Percentiles rank a stretch among this genome's conserved stretches.
phyloP scores from a whole-genome alignment of 495 filamentous ascomycete genomes.

The Penicillium subrubescens region DNA sequence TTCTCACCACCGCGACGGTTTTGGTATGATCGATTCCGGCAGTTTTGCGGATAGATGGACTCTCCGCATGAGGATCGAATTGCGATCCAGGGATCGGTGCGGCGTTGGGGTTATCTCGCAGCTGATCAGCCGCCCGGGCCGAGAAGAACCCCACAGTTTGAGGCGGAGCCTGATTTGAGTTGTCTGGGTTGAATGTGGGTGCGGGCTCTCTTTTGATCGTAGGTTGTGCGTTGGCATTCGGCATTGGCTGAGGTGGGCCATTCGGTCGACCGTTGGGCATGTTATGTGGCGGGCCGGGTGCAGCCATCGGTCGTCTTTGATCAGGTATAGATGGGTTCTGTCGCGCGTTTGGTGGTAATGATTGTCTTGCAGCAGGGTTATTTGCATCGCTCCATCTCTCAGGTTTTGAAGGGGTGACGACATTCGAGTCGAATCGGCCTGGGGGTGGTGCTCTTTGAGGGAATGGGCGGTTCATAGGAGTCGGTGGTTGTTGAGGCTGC shows the following conservation, averaged over 20 bases:
- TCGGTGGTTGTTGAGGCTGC: constrained; percentile 31
- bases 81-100: constrained; percentile 51
- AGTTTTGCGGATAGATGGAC: constrained; percentile 85
- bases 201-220: constrained; percentile 33
- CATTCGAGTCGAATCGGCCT: constrained; percentile 26
- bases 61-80: constrained; percentile 84
- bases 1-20: constrained; percentile 62
- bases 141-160: constrained; percentile 72
- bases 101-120: constrained; percentile 48
- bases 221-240: constrained; percentile 21
- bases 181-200: constrained; percentile 26
- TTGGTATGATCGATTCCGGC: constrained; percentile 83
- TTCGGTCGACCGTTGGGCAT: constrained; percentile 25
- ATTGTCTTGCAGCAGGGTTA: constrained; percentile 24
- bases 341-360: constrained; percentile 27
- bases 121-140: constrained; percentile 62
- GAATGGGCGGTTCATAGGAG: constrained; percentile 29
- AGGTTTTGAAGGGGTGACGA: constrained; percentile 48
- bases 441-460: constrained; percentile 27
- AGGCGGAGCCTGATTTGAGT: constrained; percentile 32
- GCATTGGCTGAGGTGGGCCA: constrained; percentile 24
- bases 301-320: constrained; percentile 25
- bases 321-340: constrained; percentile 24
- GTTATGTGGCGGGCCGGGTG: constrained; percentile 22
- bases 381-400: constrained; percentile 37